Evolutionary conservation across 805 yeast species (phyloP), one percentile per base, ranked within the genome.

Genomic region (Kuraishia cidri): DNA sequence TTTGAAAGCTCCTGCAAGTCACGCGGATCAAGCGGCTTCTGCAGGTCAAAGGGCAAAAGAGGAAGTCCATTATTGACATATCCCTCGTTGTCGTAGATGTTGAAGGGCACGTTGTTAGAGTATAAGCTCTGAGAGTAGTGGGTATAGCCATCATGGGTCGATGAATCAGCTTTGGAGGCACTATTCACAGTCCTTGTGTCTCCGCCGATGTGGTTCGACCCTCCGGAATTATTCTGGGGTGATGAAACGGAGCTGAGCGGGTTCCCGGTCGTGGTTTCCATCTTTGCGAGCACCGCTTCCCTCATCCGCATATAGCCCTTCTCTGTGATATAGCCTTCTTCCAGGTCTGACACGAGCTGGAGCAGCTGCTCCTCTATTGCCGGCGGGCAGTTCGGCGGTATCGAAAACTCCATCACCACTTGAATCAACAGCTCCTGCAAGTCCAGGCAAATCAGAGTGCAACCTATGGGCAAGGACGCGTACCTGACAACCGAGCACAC

Each of bases 221-320:
- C 23, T 20, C 7, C 10, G 9, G 23, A 20, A 7, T 7, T 20
- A 10, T 7, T 7, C 7, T 7, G 23, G 10, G 23, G 23, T 7
- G 9, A 7, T 10, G 7, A 10, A 7, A 20, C 9, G 7, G 10
- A 7, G 10, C 23, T 10, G 23, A 7, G 9, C 9, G 7, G 10
- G 10, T 20, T 10, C 9, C 23, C 10, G 23, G 23, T 20, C 23
- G 23, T 20, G 23, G 10, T 7, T 7, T 10, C 10, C 23, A 20
- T 7, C 9, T 10, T 20, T 10, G 23, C 7, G 10, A 67, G 48
- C 14, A 72, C 45, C 39, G 50, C 58, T 27, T 59, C 66, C 37
- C 84, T 56, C 39, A 75, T 79, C 43, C 71, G 78, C 27, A 63
- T 59, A 48, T 77, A 82, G 2, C 92, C 90, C 47, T 80, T 82